Percentiles rank a stretch among this genome's conserved stretches.
These are phyloP conservation scores for Quercus variabilis DNA, from an alignment of 306 rosid genomes.

Conservation along the genomic window DNA sequence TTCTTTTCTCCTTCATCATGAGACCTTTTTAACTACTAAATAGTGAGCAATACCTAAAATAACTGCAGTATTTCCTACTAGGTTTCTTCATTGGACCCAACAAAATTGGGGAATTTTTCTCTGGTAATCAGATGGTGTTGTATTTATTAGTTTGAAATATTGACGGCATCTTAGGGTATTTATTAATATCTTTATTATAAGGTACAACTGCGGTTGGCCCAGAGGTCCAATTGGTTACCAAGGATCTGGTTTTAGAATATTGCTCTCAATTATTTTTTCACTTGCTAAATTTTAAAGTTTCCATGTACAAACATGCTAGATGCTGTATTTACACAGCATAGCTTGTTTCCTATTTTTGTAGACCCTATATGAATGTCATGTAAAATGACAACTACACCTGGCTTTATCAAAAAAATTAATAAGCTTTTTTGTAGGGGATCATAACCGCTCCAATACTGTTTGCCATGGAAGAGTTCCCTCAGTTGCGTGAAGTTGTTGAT, in stretches of 20 bases:
- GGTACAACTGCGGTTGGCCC: neutral
- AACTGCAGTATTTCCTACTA: neutral
- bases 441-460: constrained; percentile 88
- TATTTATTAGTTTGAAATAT: neutral
- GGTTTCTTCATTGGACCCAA: neutral
- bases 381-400: neutral
- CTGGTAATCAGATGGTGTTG: neutral
- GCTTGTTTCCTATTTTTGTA: neutral
- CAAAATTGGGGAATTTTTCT: neutral
- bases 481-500: constrained; percentile 63
- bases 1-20: neutral
- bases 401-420: neutral
- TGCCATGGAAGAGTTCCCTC: constrained; percentile 96
- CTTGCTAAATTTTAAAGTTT: neutral
- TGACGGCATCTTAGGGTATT: neutral
- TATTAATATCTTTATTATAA: neutral
- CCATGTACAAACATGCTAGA: neutral
- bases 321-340: neutral
- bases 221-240: neutral
- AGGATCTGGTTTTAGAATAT: neutral
- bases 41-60: neutral
- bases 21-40: neutral
- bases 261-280: neutral
- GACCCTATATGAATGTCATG: neutral
- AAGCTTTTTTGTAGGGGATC: constrained; percentile 63